Evolutionary conservation across 2,329 filamentous ascomycete genomes (phyloP).

Genomic region (Sclerotinia glacialis): DNA sequence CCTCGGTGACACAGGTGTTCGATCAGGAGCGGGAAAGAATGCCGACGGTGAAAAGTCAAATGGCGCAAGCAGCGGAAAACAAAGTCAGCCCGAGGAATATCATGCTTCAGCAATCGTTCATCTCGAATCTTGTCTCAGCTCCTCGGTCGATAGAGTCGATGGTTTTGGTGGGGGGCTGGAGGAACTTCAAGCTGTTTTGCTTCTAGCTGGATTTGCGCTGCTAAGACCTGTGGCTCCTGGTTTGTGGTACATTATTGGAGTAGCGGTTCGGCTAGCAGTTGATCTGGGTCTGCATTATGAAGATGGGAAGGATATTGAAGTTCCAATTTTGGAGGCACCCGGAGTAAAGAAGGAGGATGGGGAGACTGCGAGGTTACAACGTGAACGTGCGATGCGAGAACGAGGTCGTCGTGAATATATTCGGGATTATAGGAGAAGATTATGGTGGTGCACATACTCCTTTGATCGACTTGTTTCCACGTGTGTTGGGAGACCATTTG

Average conservation of each 20-base stretch:
- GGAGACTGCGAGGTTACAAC: slow-evolving; percentile 39
- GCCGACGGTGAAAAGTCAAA: slow-evolving; percentile 34
- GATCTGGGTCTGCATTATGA: slow-evolving; percentile 92
- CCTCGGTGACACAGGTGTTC: slow-evolving; percentile 60
- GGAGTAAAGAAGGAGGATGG: slow-evolving; percentile 39
- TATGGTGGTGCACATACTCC: slow-evolving; percentile 98
- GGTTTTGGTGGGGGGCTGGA: slow-evolving; percentile 85
- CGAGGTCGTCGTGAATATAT: slow-evolving; percentile 74
- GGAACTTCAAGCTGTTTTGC: slow-evolving; percentile 86
- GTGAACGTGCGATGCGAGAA: slow-evolving; percentile 46
- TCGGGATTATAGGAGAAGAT: slow-evolving; percentile 76
- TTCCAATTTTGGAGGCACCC: slow-evolving; percentile 53
- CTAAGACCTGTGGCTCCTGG: slow-evolving; percentile 88
- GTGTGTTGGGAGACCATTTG: slow-evolving; percentile 89
- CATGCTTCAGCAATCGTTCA: slow-evolving; percentile 93
- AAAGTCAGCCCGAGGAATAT: slow-evolving; percentile 86
- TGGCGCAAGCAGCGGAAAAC: slow-evolving; percentile 40
- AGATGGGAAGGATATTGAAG: slow-evolving; percentile 66
- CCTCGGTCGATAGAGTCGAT: slow-evolving; percentile 50
- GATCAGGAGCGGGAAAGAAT: slow-evolving; percentile 31
- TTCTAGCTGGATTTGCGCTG: slow-evolving; percentile 88
- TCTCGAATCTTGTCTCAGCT: slow-evolving; percentile 77
- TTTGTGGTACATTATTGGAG: slow-evolving; percentile 95
- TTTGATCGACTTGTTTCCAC: slow-evolving; percentile 93
- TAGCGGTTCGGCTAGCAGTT: slow-evolving; percentile 84